phyloP scores from a whole-genome alignment of 306 rosid genomes.

The Inga laurina region DNA sequence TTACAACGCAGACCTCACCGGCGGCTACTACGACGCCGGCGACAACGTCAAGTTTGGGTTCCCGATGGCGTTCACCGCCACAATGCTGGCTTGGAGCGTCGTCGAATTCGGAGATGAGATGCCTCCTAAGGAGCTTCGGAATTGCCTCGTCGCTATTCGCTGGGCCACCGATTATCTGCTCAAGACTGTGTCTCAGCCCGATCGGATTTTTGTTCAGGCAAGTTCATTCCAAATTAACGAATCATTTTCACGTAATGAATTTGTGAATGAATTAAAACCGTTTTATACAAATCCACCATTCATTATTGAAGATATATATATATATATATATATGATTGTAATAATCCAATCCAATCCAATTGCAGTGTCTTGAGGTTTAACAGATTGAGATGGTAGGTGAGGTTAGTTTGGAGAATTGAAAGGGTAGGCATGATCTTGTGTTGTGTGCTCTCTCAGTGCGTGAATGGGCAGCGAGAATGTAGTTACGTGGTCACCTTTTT shows the following conservation, averaged over 20 bases:
- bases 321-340: too few relatives aligned
- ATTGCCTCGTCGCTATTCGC: conserved; percentile 64
- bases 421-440: background rate
- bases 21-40: conserved; percentile 53
- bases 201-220: conserved; percentile 89
- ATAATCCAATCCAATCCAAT: too few relatives aligned
- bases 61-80: conserved; percentile 49
- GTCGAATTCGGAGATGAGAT: conserved; percentile 37
- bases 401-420: conserved; percentile 3
- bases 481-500: background rate
- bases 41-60: conserved; percentile 47
- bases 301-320: too few relatives aligned
- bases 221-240: background rate
- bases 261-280: background rate
- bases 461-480: background rate
- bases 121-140: conserved; percentile 54
- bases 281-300: too few relatives aligned
- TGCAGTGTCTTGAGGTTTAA: background rate
- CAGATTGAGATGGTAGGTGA: background rate
- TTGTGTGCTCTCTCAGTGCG: background rate
- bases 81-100: conserved; percentile 48
- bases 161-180: conserved; percentile 86
- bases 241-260: background rate
- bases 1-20: conserved; percentile 45
- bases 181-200: conserved; percentile 80